Conservation (phyloP, 2,329 filamentous ascomycete genomes). For the Aplosporella prunicola region DNA sequence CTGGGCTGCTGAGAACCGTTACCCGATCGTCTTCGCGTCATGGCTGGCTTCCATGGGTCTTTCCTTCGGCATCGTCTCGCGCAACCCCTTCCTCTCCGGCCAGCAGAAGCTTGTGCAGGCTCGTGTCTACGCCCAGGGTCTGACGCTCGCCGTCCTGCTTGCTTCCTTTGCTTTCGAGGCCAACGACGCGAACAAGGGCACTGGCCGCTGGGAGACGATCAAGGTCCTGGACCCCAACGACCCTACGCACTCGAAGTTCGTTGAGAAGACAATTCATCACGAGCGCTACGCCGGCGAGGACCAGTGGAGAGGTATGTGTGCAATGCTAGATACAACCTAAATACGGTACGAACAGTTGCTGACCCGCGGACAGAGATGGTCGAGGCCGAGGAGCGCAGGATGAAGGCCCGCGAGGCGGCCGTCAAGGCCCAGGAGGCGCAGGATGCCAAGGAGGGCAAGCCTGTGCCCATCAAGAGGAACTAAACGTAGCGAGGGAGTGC, state of each 20-base stretch:
- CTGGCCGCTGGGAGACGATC: slow-evolving; percentile 75
- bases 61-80: slow-evolving; percentile 65
- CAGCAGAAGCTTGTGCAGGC: slow-evolving; percentile 89
- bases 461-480: too few relatives aligned
- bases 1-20: slow-evolving; percentile 73
- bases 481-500: too few relatives aligned
- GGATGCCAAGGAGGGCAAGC: slow-evolving; percentile 16
- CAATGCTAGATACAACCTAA: background rate
- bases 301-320: slow-evolving; percentile 70
- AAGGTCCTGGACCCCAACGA: slow-evolving; percentile 72
- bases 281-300: slow-evolving; percentile 84
- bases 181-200: slow-evolving; percentile 64
- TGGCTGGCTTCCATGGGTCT: slow-evolving; percentile 76
- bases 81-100: slow-evolving; percentile 64
- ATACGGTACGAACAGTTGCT: slow-evolving; percentile 10
- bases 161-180: slow-evolving; percentile 76
- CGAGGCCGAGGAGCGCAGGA: slow-evolving; percentile 60
- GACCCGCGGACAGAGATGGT: slow-evolving; percentile 57
- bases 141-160: slow-evolving; percentile 77
- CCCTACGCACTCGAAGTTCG: slow-evolving; percentile 69
- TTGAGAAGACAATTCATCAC: slow-evolving; percentile 81
- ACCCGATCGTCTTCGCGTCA: slow-evolving; percentile 70
- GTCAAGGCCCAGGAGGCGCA: slow-evolving; percentile 19
- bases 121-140: slow-evolving; percentile 83
- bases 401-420: slow-evolving; percentile 41